Conservation (phyloP, 2,329 filamentous ascomycete genomes). For the Neoascochyta sp. region DNA sequence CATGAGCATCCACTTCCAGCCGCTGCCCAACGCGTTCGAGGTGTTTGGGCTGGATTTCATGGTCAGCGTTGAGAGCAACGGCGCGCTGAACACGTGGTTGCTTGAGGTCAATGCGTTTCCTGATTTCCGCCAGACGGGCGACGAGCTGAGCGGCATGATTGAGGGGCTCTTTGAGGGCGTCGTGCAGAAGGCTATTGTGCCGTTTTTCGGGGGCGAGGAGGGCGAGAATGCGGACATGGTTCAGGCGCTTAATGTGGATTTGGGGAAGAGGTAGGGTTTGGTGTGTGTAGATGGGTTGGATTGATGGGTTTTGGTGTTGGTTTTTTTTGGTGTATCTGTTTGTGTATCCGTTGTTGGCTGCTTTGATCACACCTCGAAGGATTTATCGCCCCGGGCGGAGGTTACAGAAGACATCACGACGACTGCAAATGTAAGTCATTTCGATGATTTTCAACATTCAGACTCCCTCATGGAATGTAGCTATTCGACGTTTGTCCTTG, state of each 20-base stretch:
- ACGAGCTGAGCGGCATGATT: slow-evolving; percentile 67
- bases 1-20: slow-evolving; percentile 89
- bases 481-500: too few relatives aligned
- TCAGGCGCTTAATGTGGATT: slow-evolving; percentile 45
- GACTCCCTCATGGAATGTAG: too few relatives aligned
- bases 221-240: slow-evolving; percentile 32
- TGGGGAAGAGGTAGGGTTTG: slow-evolving; percentile 37
- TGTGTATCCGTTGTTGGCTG: too few relatives aligned
- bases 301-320: slow-evolving; percentile 1
- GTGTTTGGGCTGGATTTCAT: slow-evolving; percentile 89
- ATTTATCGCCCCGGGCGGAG: too few relatives aligned
- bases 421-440: too few relatives aligned
- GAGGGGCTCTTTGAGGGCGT: slow-evolving; percentile 72
- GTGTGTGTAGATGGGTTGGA: not conserved
- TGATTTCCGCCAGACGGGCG: slow-evolving; percentile 89
- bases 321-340: too few relatives aligned
- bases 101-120: slow-evolving; percentile 95
- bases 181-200: slow-evolving; percentile 61
- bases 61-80: slow-evolving; percentile 51
- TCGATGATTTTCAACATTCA: too few relatives aligned
- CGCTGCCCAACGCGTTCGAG: slow-evolving; percentile 84
- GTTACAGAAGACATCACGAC: too few relatives aligned
- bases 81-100: slow-evolving; percentile 60
- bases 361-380: too few relatives aligned
- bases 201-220: slow-evolving; percentile 58